Percentiles rank a stretch among this genome's conserved stretches.
Evolutionary conservation across 768 basidiomycete genomes (phyloP).

Genomic region (Lactarius tabidus): DNA sequence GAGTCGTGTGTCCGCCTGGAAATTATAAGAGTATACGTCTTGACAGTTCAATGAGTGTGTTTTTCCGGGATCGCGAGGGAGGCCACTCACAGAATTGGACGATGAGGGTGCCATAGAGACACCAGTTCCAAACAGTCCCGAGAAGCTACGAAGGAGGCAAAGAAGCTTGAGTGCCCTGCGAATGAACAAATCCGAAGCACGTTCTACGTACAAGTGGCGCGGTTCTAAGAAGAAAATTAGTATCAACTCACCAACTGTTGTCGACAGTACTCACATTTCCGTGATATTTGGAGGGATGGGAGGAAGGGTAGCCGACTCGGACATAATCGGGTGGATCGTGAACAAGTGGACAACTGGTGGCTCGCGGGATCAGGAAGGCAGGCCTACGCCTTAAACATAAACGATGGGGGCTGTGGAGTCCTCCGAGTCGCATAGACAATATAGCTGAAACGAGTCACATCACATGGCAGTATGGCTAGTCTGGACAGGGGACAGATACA

Average conservation of each 20-base stretch:
- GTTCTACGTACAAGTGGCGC: neutral
- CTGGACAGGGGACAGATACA: neutral
- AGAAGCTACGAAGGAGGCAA: neutral
- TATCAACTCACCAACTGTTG: neutral
- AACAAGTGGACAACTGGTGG: neutral
- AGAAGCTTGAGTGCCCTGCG: neutral
- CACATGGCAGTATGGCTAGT: neutral
- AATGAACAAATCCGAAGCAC: neutral
- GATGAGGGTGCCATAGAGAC: constrained; percentile 29
- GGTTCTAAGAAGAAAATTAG: neutral
- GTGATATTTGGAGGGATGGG: neutral
- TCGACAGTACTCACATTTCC: neutral
- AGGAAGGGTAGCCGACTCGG: neutral
- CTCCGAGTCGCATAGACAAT: neutral
- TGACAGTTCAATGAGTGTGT: neutral
- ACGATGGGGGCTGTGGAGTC: neutral
- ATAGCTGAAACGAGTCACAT: neutral
- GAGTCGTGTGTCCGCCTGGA: neutral
- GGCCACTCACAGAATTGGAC: constrained; percentile 31
- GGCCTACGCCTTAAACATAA: neutral
- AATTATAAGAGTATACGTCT: constrained; percentile 19
- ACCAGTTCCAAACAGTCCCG: constrained; percentile 27
- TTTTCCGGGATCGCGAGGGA: too few species aligned
- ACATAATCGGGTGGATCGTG: neutral
- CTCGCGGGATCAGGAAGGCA: neutral